These are phyloP conservation scores for Aspergillus egyptiacus DNA, from an alignment of 495 filamentous ascomycete genomes.

Conservation along the genomic window DNA sequence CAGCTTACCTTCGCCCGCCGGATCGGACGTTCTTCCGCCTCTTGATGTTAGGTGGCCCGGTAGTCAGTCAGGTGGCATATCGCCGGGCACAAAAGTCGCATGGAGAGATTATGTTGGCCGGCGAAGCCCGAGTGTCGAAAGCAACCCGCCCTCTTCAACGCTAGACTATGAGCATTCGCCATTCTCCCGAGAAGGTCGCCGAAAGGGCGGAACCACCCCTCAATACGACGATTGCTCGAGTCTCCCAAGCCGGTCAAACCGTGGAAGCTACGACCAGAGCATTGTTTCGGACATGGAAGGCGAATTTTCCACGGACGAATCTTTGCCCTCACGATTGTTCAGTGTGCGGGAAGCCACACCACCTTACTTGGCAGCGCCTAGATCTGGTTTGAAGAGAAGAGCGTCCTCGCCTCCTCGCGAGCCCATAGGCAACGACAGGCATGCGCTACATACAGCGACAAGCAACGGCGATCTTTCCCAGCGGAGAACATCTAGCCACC, in stretches of 20 bases:
- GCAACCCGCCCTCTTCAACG: slow-evolving; percentile 40
- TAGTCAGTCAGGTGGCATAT: slow-evolving; percentile 42
- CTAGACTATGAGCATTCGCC: slow-evolving; percentile 35
- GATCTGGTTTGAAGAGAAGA: slow-evolving; percentile 66
- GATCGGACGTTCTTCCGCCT: slow-evolving; percentile 39
- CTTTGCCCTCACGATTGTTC: slow-evolving; percentile 49
- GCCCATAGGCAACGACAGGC: slow-evolving; percentile 63
- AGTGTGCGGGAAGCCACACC: slow-evolving; percentile 54
- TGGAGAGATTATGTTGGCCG: slow-evolving; percentile 43
- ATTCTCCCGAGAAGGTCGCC: slow-evolving; percentile 32
- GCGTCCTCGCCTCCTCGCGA: slow-evolving; percentile 77
- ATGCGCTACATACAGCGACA: slow-evolving; percentile 45
- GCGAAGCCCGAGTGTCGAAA: slow-evolving; percentile 47
- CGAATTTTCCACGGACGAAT: slow-evolving; percentile 65
- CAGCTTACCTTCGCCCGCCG: slow-evolving; percentile 42
- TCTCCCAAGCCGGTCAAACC: slow-evolving; percentile 44
- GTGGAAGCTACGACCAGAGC: slow-evolving; percentile 57
- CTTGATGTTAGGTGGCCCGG: slow-evolving; percentile 38
- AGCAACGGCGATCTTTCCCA: slow-evolving; percentile 62
- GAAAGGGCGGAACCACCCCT: slow-evolving; percentile 40
- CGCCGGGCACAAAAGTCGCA: slow-evolving; percentile 37
- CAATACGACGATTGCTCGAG: slow-evolving; percentile 44
- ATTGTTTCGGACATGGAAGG: slow-evolving; percentile 57
- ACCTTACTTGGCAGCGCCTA: slow-evolving; percentile 34
- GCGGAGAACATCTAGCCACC: slow-evolving; percentile 56